Percentiles rank a stretch among this genome's conserved stretches.
Conservation (phyloP, 306 rosid species). For the Begonia fuchsioides region DNA sequence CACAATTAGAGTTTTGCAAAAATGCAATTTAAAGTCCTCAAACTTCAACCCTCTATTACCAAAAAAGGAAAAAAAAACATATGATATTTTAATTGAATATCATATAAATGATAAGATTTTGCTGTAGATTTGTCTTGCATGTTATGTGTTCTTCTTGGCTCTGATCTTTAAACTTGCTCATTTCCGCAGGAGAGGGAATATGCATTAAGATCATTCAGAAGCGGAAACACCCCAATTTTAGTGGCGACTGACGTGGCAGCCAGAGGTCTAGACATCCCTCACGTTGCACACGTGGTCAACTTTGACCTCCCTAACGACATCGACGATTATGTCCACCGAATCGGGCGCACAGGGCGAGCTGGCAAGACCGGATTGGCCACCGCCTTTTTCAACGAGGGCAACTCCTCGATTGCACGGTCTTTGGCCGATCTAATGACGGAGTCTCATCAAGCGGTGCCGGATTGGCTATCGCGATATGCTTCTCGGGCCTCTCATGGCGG, state of each 20-base stretch:
- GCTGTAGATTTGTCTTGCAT: conserved; percentile 1
- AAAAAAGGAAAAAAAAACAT: no score
- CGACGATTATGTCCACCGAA: conserved; percentile 86
- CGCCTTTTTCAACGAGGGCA: conserved; percentile 77
- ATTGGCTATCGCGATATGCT: conserved; percentile 66
- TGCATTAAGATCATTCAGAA: conserved; percentile 68
- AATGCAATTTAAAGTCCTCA: no score
- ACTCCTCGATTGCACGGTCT: conserved; percentile 52
- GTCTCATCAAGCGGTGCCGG: conserved; percentile 74
- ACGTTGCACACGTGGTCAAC: conserved; percentile 80
- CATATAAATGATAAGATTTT: no score
- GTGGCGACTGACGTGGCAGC: conserved; percentile 96
- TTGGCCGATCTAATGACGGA: conserved; percentile 71
- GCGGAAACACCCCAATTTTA: conserved; percentile 76
- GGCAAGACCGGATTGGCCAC: conserved; percentile 83
- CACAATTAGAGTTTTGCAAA: no score
- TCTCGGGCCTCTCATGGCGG: conserved; percentile 50
- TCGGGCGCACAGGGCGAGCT: conserved; percentile 88
- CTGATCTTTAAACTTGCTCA: conserved; percentile 3
- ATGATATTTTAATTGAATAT: no score
- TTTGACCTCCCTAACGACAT: conserved; percentile 89
- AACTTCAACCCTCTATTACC: no score
- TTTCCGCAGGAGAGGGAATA: conserved; percentile 65
- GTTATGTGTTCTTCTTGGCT: not conserved
- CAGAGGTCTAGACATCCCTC: conserved; percentile 86